Base-by-base conservation (phyloP, 2,329 filamentous ascomycete genomes). In the Trichophyton schoenleinii region DNA sequence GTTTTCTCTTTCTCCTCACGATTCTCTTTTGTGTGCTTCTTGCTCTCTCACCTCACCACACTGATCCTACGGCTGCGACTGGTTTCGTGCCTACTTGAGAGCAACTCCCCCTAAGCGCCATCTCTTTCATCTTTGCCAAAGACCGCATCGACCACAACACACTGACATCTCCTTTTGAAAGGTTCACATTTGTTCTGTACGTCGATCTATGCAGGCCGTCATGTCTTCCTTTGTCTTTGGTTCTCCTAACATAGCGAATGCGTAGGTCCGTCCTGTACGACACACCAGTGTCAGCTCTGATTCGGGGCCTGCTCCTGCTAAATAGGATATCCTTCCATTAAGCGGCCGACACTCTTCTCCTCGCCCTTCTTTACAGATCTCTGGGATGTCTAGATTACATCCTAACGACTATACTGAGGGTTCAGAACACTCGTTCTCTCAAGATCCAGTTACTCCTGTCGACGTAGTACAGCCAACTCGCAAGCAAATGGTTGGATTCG, bases 391-490 rank as follows among this genome's bases (percentile, higher is more conserved):
- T 41, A 60, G 44, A 53, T 63, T 63, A 57, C 60, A 66, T 8
- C 49, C 55, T n/a, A 57, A 58, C 57, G 58, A 61, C 60, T 55
- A 63, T 22, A 36, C 18, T 41, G 52, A 61, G 55, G 61, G 48
- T 5, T 63, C 72, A 22, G 62, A 63, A 18, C 41, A 60, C n/a
- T 60, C 59, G 48, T 63, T 60, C 44, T 60, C 62, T 31, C 28
- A 28, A 20, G 57, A 59, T 34, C 57, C 73, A 42, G 72, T 74
- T 42, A 71, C 72, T n/a, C 74, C 75, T 25, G 62, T 70, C 38
- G 74, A 76, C 66, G 67, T 77, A 46, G 70, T 74, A 49, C 59
- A 70, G 68, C 48, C 72, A 68, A 64, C 66, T 68, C 67, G 68
- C 64, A 64, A 66, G 64, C 69, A 72, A 69, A 68, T 66, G 63